Conservation (phyloP, 2,329 filamentous ascomycete genomes). For the Bipolaris oryzae region DNA sequence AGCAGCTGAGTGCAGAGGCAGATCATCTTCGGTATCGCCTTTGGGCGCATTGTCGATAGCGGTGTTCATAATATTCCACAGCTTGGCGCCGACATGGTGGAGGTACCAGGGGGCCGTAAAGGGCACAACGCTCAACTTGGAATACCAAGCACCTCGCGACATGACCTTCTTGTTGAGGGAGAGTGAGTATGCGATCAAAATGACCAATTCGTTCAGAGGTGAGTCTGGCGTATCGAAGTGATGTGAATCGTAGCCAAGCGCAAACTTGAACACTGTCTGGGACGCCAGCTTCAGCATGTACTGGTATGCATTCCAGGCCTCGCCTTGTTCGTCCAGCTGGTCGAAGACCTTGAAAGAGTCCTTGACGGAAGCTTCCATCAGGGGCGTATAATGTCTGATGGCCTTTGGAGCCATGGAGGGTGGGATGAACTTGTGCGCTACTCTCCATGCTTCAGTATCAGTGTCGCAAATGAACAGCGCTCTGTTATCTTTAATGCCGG, state of each 20-base stretch:
- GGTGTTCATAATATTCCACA: slow-evolving; percentile 10
- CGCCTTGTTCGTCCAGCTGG: slow-evolving; percentile 19
- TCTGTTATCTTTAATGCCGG: slow-evolving; percentile 17
- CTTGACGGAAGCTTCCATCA: slow-evolving; percentile 17
- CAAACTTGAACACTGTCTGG: slow-evolving; percentile 18
- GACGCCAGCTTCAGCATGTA: slow-evolving; percentile 24
- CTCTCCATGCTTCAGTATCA: slow-evolving; percentile 16
- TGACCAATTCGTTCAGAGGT: slow-evolving; percentile 13
- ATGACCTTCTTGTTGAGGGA: slow-evolving; percentile 21
- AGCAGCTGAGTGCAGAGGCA: slow-evolving; percentile 45
- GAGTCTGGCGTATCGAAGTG: slow-evolving; percentile 18
- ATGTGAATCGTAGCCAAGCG: slow-evolving; percentile 15
- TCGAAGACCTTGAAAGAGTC: slow-evolving; percentile 25
- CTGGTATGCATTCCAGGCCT: slow-evolving; percentile 22
- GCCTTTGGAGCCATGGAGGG: slow-evolving; percentile 20
- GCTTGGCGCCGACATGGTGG: slow-evolving; percentile 7
- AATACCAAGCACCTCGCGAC: slow-evolving; percentile 18
- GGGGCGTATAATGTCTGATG: slow-evolving; percentile 19
- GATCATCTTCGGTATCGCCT: slow-evolving; percentile 17
- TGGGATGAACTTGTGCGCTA: slow-evolving; percentile 21
- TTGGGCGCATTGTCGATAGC: slow-evolving; percentile 17
- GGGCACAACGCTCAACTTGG: slow-evolving; percentile 13
- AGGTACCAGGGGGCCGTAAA: slow-evolving; percentile 15
- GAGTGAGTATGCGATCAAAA: slow-evolving; percentile 16
- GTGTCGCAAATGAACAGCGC: slow-evolving; percentile 19